A percentile compares a stretch with the other conserved stretches of the same genome.
These are phyloP conservation scores for Mortierella alpina DNA, from an alignment of 192 early-diverging fungal genomes.

Conservation along the genomic window DNA sequence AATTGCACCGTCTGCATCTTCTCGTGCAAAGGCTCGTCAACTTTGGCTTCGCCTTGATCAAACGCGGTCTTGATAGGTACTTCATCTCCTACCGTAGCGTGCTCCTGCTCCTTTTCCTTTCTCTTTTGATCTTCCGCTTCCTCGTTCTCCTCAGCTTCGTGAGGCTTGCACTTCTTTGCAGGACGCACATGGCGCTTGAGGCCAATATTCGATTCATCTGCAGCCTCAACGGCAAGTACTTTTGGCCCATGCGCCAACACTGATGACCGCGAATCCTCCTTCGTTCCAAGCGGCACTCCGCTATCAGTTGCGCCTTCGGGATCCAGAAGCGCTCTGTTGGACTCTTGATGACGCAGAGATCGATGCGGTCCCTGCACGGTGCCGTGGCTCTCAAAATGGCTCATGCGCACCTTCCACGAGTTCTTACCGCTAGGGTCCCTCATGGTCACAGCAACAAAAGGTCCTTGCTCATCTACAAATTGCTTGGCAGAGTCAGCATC, in stretches of 20 bases:
- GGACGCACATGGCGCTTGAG: slow-evolving; percentile 30
- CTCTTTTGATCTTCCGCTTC: too few relatives aligned
- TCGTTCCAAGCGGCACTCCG: not conserved
- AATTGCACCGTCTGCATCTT: too few relatives aligned
- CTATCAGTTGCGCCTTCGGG: too few relatives aligned
- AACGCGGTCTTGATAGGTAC: slow-evolving; percentile 11
- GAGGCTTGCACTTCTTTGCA: too few relatives aligned
- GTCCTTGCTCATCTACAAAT: slow-evolving; percentile 32
- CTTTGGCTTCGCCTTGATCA: slow-evolving; percentile 22
- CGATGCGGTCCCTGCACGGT: not conserved
- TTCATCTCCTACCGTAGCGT: too few relatives aligned
- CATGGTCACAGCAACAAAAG: slow-evolving; percentile 67
- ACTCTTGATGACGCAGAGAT: too few relatives aligned
- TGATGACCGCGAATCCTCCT: not conserved
- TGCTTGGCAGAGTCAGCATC: not conserved
- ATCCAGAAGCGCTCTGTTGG: too few relatives aligned
- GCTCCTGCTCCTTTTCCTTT: too few relatives aligned
- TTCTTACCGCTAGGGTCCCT: slow-evolving; percentile 79
- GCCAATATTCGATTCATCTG: slow-evolving; percentile 36
- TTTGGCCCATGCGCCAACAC: not conserved
- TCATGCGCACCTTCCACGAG: slow-evolving; percentile 69
- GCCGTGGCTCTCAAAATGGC: slow-evolving; percentile 2
- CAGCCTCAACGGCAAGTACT: slow-evolving; percentile 30
- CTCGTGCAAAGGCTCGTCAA: not conserved
- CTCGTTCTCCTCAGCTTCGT: too few relatives aligned